Base-by-base conservation (phyloP, 495 filamentous ascomycete species). In the Recurvomyces mirabilis region DNA sequence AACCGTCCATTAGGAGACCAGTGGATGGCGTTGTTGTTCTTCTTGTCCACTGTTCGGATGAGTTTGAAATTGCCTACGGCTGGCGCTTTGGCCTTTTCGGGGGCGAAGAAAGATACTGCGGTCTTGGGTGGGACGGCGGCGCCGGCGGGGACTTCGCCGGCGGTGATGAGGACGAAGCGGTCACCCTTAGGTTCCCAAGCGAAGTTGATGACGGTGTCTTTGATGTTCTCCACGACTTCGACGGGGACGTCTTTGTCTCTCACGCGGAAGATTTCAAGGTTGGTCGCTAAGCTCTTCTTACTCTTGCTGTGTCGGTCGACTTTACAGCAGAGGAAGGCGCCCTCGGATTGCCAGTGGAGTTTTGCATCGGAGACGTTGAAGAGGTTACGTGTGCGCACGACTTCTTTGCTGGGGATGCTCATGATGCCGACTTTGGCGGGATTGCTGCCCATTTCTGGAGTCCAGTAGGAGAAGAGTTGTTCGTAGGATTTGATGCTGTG, bases 21-120 rank as follows among this genome's bases (percentile, higher is more conserved):
- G 77, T 94, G 94, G 58, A 98, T 96, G 41, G 83, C 93, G 58
- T 98, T 98, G 74, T 80, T 93, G 64, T 87, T 98, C 75, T 94
- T 95, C 78, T 94, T 94, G 53, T 98, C 91, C 17, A 93, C 71
- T 0, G 87, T 95, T 31, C 83, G 78, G 43, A 96, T 78, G 52
- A 88, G 82, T 71, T 85, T 91, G 74, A 94, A 98, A 71, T 93
- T 94, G 38, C 91, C 91, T 15, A 84, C 69, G 10, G 71, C 68
- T 26, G 70, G 60, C 28, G 71, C 77, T 73, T 95, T 95, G 55
- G 73, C 61, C 69, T 93, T 94, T 64, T 98, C 91, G 0, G 91
- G 85, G 46, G 84, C 88, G 68, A 89, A 98, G 78, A 98, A 98
- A 15, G 84, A 77, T 13, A 96, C 88, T 1, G 84, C 72, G 7